Evolutionary conservation across 2,329 filamentous ascomycete species (phyloP), one percentile per base, ranked within the genome.

Genomic region (Cytospora paraplurivora): DNA sequence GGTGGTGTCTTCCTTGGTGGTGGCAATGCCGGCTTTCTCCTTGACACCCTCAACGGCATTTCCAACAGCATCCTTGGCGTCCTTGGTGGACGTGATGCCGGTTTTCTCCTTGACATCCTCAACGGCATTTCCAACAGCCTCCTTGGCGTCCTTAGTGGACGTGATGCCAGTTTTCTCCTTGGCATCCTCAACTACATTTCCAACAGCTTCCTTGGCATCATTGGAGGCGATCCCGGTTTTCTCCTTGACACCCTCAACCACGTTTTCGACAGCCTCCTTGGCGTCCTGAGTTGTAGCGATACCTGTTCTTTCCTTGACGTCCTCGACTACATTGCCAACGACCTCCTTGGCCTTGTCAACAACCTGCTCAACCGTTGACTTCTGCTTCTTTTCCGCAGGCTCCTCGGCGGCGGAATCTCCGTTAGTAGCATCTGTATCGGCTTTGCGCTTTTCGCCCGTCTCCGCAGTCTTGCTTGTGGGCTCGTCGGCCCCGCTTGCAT

Each of bases 371-470:
- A 65, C 27, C 13, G 55, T 41, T 12, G 56, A 49, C 53, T 65
- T 65, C 33, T 57, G 64, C 56, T 66, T 67, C 56, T 67, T 66
- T 15, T 41, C 52, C 17, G 54, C 41, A 4, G 66, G 64, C 27
- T 58, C 66, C 34, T 49, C 64, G 33, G 19, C 51, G 13, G 21
- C 49, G 15, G 38, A 17, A 21, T 54, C 12, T 13, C 50, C 64
- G 21, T 62, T 59, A 49, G 51, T 61, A 27, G 51, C 47, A 13
- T 62, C 47, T 17, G 35, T 52, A 12, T 63, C 59, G 17, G 66
- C 68, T 65, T 71, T 69, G 67, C 70, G 70, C 64, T 72, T 72
- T 33, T 69, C 66, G 55, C 67, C 68, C 32, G 59, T 59, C 17
- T 52, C 56, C 1, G 62, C 35, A 1, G 55, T 21, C 1, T 34